Evolutionary conservation across 371 early-diverging fungal genomes (phyloP), one percentile per base, ranked within the genome.

Genomic region (Mucor mucedo): DNA sequence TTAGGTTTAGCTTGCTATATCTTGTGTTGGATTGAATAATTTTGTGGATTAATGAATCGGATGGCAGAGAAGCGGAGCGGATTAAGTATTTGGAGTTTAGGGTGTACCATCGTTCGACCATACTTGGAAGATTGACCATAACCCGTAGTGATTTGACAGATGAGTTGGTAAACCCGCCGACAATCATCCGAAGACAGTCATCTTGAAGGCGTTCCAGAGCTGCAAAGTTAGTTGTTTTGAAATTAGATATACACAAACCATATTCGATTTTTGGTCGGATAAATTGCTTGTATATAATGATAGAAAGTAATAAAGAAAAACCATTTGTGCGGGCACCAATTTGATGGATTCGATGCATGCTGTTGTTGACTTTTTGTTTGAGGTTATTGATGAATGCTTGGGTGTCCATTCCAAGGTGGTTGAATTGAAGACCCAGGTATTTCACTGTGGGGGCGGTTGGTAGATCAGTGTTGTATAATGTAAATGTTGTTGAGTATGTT

Each of bases 201-300:
- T 65, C 58, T 30, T 65, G 65, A 0, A 48, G 11, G 0, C 41
- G 14, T 38, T 65, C 65, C 1, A 65, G 39, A 0, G 56, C 32
- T 30, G 44, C 21, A 2, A 59, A 30, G 30, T 49, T 13, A 16
- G 45, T 13, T 3, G 13, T 16, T 8, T 28, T 60, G n/a, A 41
- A 3, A 10, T 48, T 21, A 27, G 44, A 30, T 0, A 60, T 50
- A 21, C 16, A 40, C 6, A 52, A 16, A 0, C 60, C 60, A n/a
- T 60, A 60, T 42, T 60, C 60, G 9, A 60, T 35, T 32, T 52
- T 7, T 0, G 60, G 53, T 28, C 60, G 13, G 16, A 52, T 60
- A n/a, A 52, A 60, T 40, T 35, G 38, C 38, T 35, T 32, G 35
- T 54, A 54, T 5, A 39, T 35, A 2, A 0, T 21, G 21, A 21